Conservation (phyloP, 148 eudicot species). For the Heliamphora exappendiculata region DNA sequence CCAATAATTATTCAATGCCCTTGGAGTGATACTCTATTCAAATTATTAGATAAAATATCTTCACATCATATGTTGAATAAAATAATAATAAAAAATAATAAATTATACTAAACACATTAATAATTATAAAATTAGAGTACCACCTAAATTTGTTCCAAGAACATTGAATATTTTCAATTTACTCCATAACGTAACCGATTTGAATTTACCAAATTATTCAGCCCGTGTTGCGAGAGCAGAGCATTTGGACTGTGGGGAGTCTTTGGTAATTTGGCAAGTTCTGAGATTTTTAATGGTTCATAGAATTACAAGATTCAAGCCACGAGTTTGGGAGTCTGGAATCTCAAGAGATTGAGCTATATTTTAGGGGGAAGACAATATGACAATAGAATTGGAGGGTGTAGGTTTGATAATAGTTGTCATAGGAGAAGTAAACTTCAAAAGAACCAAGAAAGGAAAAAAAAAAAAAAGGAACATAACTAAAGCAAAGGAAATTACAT, state of each 20-base stretch:
- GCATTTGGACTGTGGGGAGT: neutral
- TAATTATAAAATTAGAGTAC: too few relatives aligned
- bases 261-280: slow-evolving; percentile 5
- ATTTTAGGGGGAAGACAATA: neutral
- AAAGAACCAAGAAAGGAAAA: neutral
- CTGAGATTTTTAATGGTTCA: neutral
- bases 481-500: neutral
- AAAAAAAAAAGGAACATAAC: neutral
- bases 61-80: too few relatives aligned
- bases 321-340: neutral
- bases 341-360: neutral
- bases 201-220: neutral
- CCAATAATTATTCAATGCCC: too few relatives aligned
- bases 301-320: neutral
- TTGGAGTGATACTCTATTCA: too few relatives aligned
- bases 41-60: too few relatives aligned
- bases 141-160: too few relatives aligned
- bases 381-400: neutral
- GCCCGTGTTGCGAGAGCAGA: neutral
- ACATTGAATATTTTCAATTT: too few relatives aligned
- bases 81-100: too few relatives aligned
- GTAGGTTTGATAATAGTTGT: neutral
- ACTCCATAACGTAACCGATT: too few relatives aligned
- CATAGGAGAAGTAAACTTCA: too few relatives aligned
- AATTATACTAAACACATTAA: too few relatives aligned